Percentiles rank a stretch among this genome's conserved stretches.
These are phyloP conservation scores for Trichomonas gallinae DNA, from an alignment of 208 protist genomes.

Conservation along the genomic window DNA sequence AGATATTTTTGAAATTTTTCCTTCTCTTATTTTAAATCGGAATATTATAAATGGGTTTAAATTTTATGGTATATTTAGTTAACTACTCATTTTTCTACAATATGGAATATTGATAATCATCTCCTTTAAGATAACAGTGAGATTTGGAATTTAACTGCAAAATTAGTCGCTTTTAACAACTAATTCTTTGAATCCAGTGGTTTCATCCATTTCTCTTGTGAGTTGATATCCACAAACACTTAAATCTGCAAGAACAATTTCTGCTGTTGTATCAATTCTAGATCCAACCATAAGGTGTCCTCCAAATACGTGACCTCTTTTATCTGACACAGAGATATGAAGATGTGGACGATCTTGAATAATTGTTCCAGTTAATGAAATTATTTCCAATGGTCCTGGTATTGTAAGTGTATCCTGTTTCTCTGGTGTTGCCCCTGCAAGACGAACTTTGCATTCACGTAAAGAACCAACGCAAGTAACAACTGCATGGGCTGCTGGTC, in stretches of 20 bases:
- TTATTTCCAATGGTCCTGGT: background rate
- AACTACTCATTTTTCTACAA: too few species aligned
- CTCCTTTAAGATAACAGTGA: too few species aligned
- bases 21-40: too few species aligned
- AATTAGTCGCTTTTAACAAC: background rate
- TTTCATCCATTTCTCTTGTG: background rate
- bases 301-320: background rate
- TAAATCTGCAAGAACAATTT: background rate
- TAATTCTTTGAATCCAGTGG: background rate
- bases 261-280: background rate
- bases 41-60: too few species aligned
- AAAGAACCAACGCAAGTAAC: background rate
- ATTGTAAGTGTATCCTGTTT: background rate
- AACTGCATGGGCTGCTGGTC: background rate
- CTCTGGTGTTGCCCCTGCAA: background rate
- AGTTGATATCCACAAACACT: background rate
- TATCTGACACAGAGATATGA: conserved; percentile 9
- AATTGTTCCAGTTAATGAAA: background rate
- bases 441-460: background rate
- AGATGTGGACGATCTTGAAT: background rate
- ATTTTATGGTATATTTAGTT: too few species aligned
- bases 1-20: too few species aligned
- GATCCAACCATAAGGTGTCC: background rate
- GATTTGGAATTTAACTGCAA: too few species aligned
- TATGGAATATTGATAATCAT: too few species aligned